Conservation (phyloP, 2,329 filamentous ascomycete genomes). For the Stenocarpella maydis region DNA sequence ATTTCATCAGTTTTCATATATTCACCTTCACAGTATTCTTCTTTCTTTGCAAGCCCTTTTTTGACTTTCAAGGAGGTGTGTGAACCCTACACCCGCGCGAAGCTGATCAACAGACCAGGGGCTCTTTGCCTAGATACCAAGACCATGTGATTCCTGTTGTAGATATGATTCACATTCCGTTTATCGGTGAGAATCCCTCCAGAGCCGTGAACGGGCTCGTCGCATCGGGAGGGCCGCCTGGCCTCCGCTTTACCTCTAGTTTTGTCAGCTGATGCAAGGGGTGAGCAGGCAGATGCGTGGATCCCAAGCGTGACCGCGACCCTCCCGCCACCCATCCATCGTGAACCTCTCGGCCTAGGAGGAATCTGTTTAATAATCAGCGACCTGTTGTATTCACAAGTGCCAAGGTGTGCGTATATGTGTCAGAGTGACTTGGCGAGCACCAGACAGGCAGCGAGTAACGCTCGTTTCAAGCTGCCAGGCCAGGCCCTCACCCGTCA, state of each 20-base stretch:
- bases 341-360: neutral
- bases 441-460: neutral
- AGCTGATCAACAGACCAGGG: neutral
- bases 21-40: neutral
- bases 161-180: neutral
- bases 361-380: neutral
- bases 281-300: slow-evolving; percentile 18
- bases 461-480: neutral
- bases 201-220: too few relatives aligned
- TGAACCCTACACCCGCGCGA: neutral
- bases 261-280: slow-evolving; percentile 16
- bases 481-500: neutral
- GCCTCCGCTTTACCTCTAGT: neutral
- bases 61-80: neutral
- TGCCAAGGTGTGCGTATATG: neutral
- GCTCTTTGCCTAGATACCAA: neutral
- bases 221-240: neutral
- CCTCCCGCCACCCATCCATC: slow-evolving; percentile 9
- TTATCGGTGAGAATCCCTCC: neutral
- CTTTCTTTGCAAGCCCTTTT: neutral
- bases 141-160: neutral
- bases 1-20: neutral
- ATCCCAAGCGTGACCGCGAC: neutral
- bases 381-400: neutral
- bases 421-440: neutral